Percentiles rank a stretch among this genome's conserved stretches.
Conservation (phyloP, 129 eudicot species). For the Flaveria sonorensis region DNA sequence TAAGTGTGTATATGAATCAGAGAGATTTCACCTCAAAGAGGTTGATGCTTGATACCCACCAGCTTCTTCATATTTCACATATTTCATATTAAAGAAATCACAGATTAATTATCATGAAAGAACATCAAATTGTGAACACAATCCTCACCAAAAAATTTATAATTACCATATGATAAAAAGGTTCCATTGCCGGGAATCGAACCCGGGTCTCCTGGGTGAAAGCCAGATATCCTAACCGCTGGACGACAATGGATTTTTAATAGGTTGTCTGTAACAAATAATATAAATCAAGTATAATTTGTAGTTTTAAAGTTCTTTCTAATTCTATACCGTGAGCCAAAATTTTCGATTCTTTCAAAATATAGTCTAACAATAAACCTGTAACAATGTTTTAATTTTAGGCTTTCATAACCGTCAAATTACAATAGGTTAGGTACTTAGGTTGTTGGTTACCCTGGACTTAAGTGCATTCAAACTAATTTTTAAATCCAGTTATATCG, state of each 20-base stretch:
- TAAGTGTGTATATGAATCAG: neutral
- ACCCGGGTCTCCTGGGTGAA: constrained; percentile 99
- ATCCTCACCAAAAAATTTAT: neutral
- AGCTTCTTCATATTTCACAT: neutral
- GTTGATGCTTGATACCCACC: constrained; percentile 23
- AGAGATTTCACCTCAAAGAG: neutral
- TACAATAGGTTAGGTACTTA: no score
- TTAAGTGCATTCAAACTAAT: no score
- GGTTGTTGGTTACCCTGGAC: no score
- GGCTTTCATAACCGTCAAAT: no score
- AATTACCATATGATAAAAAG: no score
- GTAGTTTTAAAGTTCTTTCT: no score
- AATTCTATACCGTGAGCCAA: no score
- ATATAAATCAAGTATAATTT: no score
- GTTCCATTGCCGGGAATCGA: constrained; percentile 92
- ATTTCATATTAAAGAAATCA: neutral
- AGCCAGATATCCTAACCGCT: constrained; percentile 99
- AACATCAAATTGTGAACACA: neutral
- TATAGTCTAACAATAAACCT: no score
- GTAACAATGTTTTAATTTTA: no score
- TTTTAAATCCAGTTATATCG: no score
- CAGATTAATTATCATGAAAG: neutral
- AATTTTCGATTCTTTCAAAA: no score
- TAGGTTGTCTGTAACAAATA: neutral
- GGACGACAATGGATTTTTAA: constrained; percentile 88